Conservation (phyloP, 2,329 filamentous ascomycete species). For the Claviceps sp. region DNA sequence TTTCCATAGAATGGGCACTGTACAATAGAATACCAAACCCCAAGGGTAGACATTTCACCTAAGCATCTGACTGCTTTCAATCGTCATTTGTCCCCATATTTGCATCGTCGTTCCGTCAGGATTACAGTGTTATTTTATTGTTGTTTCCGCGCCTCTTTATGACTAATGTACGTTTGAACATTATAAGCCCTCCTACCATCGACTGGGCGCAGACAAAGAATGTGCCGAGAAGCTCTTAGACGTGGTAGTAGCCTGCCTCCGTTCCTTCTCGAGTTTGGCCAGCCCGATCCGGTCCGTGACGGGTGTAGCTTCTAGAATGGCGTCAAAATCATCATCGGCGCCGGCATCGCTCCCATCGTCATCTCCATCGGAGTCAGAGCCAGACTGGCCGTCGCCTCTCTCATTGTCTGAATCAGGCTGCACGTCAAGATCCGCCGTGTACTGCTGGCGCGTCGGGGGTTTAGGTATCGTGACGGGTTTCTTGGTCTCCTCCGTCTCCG, state of each 20-base stretch:
- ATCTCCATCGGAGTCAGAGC: conserved; percentile 25
- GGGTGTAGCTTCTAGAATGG: conserved; percentile 82
- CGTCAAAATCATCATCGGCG: conserved; percentile 74
- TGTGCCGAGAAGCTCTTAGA: conserved; percentile 39
- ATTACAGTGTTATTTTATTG: no score
- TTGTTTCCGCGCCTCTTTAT: no score
- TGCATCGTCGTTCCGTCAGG: no score
- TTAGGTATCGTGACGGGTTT: conserved; percentile 50
- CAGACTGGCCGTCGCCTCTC: conserved; percentile 36
- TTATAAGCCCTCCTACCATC: conserved; percentile 21
- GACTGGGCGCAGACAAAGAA: conserved; percentile 33
- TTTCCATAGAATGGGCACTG: no score
- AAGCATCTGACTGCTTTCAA: no score
- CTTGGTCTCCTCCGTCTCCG: conserved; percentile 41
- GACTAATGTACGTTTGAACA: no score
- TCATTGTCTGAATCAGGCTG: conserved; percentile 49
- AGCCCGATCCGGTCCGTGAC: conserved; percentile 74
- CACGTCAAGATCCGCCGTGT: conserved; percentile 45
- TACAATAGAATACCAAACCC: no score
- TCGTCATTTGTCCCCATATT: no score
- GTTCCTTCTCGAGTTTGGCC: conserved; percentile 41
- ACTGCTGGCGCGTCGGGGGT: conserved; percentile 31
- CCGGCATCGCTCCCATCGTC: conserved; percentile 45
- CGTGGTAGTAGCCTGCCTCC: conserved; percentile 32
- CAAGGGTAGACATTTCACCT: no score